A percentile compares a stretch with the other conserved stretches of the same genome.
Evolutionary conservation across 495 filamentous ascomycete genomes (phyloP).

Genomic region (Hypoxylon rickii): DNA sequence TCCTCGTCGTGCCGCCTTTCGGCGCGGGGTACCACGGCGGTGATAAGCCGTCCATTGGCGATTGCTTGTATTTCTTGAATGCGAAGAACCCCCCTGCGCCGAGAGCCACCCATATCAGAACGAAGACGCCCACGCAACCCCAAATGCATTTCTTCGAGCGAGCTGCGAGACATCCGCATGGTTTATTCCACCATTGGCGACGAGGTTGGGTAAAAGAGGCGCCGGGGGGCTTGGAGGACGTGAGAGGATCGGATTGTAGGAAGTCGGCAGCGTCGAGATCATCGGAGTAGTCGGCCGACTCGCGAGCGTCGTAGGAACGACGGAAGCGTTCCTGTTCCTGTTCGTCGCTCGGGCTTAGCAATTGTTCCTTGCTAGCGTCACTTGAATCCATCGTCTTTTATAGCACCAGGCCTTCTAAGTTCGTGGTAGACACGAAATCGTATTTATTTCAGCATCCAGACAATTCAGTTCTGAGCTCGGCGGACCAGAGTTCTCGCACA

Average conservation of each 20-base stretch:
- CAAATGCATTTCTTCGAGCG: conserved; percentile 44
- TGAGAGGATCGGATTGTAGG: conserved; percentile 40
- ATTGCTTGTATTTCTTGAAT: conserved; percentile 47
- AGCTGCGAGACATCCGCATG: conserved; percentile 25
- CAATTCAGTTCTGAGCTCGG: no score
- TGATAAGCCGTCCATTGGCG: conserved; percentile 57
- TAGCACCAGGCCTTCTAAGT: not conserved
- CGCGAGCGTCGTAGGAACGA: conserved; percentile 34
- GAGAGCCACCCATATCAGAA: conserved; percentile 40
- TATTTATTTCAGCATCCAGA: no score
- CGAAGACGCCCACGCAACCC: conserved; percentile 24
- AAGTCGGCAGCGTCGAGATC: conserved; percentile 50
- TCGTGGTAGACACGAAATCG: no score
- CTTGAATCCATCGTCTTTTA: conserved; percentile 18
- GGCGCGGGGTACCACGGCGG: conserved; percentile 88
- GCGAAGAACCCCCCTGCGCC: conserved; percentile 45
- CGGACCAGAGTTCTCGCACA: no score
- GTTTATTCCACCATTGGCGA: conserved; percentile 16
- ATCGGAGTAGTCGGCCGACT: conserved; percentile 42
- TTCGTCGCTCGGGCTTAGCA: conserved; percentile 29
- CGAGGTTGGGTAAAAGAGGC: conserved; percentile 18
- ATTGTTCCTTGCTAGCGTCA: conserved; percentile 27
- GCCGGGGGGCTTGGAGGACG: conserved; percentile 12
- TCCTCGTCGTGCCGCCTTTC: conserved; percentile 70
- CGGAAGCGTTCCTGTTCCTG: conserved; percentile 30